These are phyloP conservation scores for Neohortaea acidophila DNA, from an alignment of 495 filamentous ascomycete species.

Conservation along the genomic window DNA sequence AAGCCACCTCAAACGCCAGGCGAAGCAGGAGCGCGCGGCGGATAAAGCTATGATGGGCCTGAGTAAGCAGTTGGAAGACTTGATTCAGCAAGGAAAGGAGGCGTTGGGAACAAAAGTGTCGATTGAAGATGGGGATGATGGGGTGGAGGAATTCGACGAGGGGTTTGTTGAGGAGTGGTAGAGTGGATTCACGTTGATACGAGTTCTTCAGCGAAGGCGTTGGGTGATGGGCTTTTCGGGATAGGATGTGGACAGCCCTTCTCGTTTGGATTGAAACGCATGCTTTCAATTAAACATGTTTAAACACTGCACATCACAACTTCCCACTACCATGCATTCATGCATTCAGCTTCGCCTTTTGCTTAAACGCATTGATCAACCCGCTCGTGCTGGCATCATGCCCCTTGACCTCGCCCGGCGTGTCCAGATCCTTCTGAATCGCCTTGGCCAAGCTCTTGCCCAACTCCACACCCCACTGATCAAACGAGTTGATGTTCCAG, in stretches of 20 bases:
- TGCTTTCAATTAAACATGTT: too few species aligned
- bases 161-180: slow-evolving; percentile 15
- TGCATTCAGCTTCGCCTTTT: slow-evolving; percentile 31
- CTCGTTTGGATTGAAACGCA: too few species aligned
- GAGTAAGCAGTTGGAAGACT: slow-evolving; percentile 58
- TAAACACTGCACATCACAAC: too few species aligned
- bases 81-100: slow-evolving; percentile 81
- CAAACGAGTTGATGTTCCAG: slow-evolving; percentile 99
- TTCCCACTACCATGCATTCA: slow-evolving; percentile 8
- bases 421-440: slow-evolving; percentile 43
- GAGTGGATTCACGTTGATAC: not conserved
- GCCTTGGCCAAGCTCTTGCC: slow-evolving; percentile 84
- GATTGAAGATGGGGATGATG: slow-evolving; percentile 31
- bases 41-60: slow-evolving; percentile 64
- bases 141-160: slow-evolving; percentile 19
- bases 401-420: slow-evolving; percentile 44
- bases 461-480: slow-evolving; percentile 98
- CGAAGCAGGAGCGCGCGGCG: slow-evolving; percentile 58
- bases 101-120: slow-evolving; percentile 69
- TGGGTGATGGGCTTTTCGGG: too few species aligned
- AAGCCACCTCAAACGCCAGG: slow-evolving; percentile 46
- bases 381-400: slow-evolving; percentile 84
- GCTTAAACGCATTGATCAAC: slow-evolving; percentile 73
- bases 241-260: too few species aligned
- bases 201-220: too few species aligned